Percentiles rank a stretch among this genome's conserved stretches.
phyloP scores from a whole-genome alignment of 768 basidiomycete species.

The Chlorophyllum brunneum region DNA sequence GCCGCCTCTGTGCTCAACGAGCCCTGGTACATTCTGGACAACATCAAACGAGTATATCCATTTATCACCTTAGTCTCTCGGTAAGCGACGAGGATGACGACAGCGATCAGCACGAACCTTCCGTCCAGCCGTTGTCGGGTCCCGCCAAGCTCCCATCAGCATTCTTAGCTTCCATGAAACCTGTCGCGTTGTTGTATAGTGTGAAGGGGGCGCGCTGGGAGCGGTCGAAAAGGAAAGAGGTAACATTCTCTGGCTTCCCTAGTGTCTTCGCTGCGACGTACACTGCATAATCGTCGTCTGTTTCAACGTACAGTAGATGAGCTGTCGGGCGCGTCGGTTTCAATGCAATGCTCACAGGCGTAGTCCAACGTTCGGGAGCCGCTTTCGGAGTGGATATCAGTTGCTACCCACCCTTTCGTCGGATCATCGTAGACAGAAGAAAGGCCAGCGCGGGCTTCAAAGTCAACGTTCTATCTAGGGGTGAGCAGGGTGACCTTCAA shows the following conservation, averaged over 20 bases:
- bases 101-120: constrained; percentile 39
- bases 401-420: constrained; percentile 68
- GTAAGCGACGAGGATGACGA: background rate
- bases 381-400: constrained; percentile 74
- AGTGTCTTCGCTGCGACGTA: constrained; percentile 57
- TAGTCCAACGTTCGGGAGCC: constrained; percentile 78
- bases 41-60: constrained; percentile 75
- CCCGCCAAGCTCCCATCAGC: constrained; percentile 69
- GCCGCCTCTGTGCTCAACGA: constrained; percentile 66
- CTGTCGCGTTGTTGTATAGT: constrained; percentile 63
- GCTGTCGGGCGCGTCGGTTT: background rate
- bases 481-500: background rate
- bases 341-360: constrained; percentile 47
- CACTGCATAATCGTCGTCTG: constrained; percentile 77
- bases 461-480: constrained; percentile 53
- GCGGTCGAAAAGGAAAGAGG: constrained; percentile 46
- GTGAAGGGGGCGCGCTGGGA: constrained; percentile 52
- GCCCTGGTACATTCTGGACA: constrained; percentile 61
- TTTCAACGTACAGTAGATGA: background rate
- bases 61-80: constrained; percentile 32
- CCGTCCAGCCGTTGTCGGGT: constrained; percentile 70
- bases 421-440: constrained; percentile 52
- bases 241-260: constrained; percentile 45
- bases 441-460: constrained; percentile 77
- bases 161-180: constrained; percentile 80